These are phyloP conservation scores for Boletus barrowsii DNA, from an alignment of 768 basidiomycete species.

Conservation along the genomic window DNA sequence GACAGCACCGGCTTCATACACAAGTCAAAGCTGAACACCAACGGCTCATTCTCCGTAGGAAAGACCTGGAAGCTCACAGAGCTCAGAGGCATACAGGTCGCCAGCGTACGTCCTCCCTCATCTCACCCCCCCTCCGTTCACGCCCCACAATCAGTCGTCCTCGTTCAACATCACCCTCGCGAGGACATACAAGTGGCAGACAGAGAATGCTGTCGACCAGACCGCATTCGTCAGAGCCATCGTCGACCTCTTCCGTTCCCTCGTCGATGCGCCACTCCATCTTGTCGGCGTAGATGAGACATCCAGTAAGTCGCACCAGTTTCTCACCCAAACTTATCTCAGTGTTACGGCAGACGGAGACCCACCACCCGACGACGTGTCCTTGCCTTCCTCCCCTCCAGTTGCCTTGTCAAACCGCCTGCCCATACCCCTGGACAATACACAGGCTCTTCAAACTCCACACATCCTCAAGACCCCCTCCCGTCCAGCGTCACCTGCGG, in stretches of 20 bases:
- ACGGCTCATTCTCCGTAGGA: slow-evolving; percentile 92
- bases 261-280: slow-evolving; percentile 48
- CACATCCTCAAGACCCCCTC: slow-evolving; percentile 29
- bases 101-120: slow-evolving; percentile 51
- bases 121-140: slow-evolving; percentile 17
- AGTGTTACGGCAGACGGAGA: slow-evolving; percentile 17
- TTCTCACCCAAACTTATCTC: not conserved
- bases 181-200: slow-evolving; percentile 89
- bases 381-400: not conserved
- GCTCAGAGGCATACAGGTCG: slow-evolving; percentile 74
- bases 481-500: slow-evolving; percentile 41
- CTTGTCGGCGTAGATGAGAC: slow-evolving; percentile 55
- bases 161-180: slow-evolving; percentile 81
- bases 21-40: slow-evolving; percentile 95
- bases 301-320: slow-evolving; percentile 30
- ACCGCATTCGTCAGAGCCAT: slow-evolving; percentile 63
- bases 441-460: slow-evolving; percentile 19
- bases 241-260: slow-evolving; percentile 56
- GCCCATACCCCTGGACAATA: slow-evolving; percentile 15
- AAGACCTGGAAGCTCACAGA: slow-evolving; percentile 93
- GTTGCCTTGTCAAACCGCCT: slow-evolving; percentile 5
- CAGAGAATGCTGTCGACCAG: slow-evolving; percentile 75
- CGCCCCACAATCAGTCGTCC: slow-evolving; percentile 42
- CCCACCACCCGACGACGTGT: not conserved
- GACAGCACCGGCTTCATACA: slow-evolving; percentile 75